Evolutionary conservation across 805 yeast genomes (phyloP), one percentile per base, ranked within the genome.

Genomic region (Kluyveromyces dobzhanskii): DNA sequence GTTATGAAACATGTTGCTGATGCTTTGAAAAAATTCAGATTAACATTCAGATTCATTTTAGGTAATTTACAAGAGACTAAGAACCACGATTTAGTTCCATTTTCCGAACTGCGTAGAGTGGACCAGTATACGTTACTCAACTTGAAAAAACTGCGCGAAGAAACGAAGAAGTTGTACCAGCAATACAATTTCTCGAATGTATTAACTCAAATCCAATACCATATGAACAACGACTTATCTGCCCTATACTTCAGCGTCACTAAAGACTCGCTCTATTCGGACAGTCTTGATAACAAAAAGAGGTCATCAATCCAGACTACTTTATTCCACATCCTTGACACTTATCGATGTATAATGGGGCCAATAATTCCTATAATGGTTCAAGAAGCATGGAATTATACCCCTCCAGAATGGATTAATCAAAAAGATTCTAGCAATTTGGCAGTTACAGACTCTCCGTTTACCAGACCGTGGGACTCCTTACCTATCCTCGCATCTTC

Each of bases 211-310:
- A 51, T 87, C 9, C 80, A 81, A 47, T 71, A 74, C 40, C 87
- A 85, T 53, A 70, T 87, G 69, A 85, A 81, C 52, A 71, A 75
- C 17, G 79, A 77, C 16, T 67, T 88, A 40, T 86, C 96, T 16
- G 76, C 97, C 0, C 66, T 80, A 23, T 92, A 90, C 60, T 87
- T 92, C 59, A 95, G 86, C 53, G 71, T 85, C 21, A 75, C 82
- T 29, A 92, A 92, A 53, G 97, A 92, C 53, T 67, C 82, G 35
- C 67, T 92, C 13, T 92, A 92, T 57, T 82, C 95, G 0, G 92
- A 84, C 44, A 45, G 58, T 0, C 37, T 50, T 1, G 57, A 61
- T 21, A 73, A 81, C 0, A 31, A 54, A 2, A 57, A 55, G 30
- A 50, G 63, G 39, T 42, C 41, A 34, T 60, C 56, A 33, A 71